phyloP scores from a whole-genome alignment of 148 eudicot genomes.

The Rhododendron ovatum region DNA sequence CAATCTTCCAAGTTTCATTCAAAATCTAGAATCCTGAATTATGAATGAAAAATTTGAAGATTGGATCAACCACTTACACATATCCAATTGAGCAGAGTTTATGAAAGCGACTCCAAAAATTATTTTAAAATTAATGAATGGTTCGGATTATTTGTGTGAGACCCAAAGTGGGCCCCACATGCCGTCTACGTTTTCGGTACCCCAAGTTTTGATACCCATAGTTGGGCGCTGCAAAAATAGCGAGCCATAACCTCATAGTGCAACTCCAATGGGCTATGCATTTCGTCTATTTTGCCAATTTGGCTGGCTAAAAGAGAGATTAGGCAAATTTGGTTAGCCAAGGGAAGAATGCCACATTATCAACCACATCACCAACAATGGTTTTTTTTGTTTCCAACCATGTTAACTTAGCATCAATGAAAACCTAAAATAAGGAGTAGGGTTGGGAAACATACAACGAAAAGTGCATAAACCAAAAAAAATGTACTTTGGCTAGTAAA shows the following conservation, averaged over 20 bases:
- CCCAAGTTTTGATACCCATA: too few species aligned
- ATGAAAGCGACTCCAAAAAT: too few species aligned
- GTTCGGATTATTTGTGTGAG: too few species aligned
- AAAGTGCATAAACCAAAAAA: background rate
- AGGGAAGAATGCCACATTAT: background rate
- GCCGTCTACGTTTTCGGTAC: too few species aligned
- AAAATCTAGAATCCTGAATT: too few species aligned
- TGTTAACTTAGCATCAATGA: background rate
- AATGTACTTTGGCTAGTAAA: background rate
- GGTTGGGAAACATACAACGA: background rate
- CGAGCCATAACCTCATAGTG: background rate
- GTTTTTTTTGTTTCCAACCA: background rate
- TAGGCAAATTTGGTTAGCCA: background rate
- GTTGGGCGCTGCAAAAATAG: background rate
- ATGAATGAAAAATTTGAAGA: too few species aligned
- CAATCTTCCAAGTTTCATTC: too few species aligned
- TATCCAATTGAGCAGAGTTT: background rate
- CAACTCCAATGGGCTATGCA: background rate
- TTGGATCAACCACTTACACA: too few species aligned
- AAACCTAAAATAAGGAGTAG: background rate
- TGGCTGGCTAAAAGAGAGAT: background rate
- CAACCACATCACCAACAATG: background rate
- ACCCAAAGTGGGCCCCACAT: too few species aligned
- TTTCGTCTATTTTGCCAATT: background rate
- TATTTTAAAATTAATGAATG: too few species aligned